These are phyloP conservation scores for Grosmannia penicillata DNA, from an alignment of 2,329 filamentous ascomycete species.

Conservation along the genomic window DNA sequence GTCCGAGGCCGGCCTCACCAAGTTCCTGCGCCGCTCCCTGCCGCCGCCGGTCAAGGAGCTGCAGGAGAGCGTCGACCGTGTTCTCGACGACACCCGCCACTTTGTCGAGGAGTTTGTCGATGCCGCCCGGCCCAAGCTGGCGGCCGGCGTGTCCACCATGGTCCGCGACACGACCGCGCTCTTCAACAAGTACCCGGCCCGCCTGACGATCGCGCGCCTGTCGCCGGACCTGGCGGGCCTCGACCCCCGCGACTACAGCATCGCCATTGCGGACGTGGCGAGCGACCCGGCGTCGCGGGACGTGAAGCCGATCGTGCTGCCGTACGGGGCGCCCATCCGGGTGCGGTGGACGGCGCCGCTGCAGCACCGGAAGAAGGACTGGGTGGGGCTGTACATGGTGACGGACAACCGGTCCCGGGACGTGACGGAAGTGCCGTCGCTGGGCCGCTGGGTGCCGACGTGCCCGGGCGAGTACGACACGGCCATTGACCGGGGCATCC, in stretches of 20 bases:
- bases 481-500: constrained; percentile 58
- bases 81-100: constrained; percentile 73
- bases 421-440: constrained; percentile 66
- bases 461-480: constrained; percentile 65
- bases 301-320: constrained; percentile 62
- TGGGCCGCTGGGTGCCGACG: constrained; percentile 80
- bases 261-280: constrained; percentile 55
- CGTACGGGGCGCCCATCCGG: constrained; percentile 81
- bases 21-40: constrained; percentile 75
- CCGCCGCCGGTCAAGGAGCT: constrained; percentile 71
- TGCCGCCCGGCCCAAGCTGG: constrained; percentile 68
- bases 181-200: constrained; percentile 79
- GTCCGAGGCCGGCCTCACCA: constrained; percentile 77
- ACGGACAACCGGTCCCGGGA: constrained; percentile 84
- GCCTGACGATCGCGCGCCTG: constrained; percentile 68
- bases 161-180: constrained; percentile 76
- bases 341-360: constrained; percentile 82
- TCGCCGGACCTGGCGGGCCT: constrained; percentile 67
- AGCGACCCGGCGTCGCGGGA: constrained; percentile 35
- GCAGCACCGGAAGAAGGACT: constrained; percentile 81
- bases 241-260: constrained; percentile 64
- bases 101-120: constrained; percentile 88
- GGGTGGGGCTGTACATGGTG: constrained; percentile 93
- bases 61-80: constrained; percentile 75
- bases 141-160: constrained; percentile 72